These are phyloP conservation scores for Clonostachys rhizophaga DNA, from an alignment of 2,329 filamentous ascomycete species.

Conservation along the genomic window DNA sequence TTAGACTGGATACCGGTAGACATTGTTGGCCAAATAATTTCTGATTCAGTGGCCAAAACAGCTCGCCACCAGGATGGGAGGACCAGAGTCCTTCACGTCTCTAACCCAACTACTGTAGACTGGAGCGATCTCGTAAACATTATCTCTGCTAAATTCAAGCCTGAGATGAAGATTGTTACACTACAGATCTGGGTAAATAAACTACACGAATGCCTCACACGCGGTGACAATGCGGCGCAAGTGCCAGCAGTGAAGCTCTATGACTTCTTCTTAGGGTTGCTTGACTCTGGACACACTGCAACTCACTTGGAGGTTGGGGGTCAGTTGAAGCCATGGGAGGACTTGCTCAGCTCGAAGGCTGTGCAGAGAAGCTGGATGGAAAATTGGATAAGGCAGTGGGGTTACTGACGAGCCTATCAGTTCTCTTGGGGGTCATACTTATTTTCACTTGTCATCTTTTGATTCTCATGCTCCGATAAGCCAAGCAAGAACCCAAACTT, in stretches of 20 bases:
- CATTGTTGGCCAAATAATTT: constrained; percentile 34
- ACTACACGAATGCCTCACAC: constrained; percentile 33
- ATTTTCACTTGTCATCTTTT: too few relatives aligned
- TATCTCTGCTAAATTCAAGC: constrained; percentile 32
- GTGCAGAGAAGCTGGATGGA: constrained; percentile 37
- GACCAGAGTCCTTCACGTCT: constrained; percentile 37
- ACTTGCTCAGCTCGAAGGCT: constrained; percentile 30
- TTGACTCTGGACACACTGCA: constrained; percentile 16
- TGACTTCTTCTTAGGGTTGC: constrained; percentile 47
- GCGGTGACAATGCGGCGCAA: constrained; percentile 32
- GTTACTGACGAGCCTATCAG: constrained; percentile 8
- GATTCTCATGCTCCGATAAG: too few relatives aligned
- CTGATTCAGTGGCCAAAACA: constrained; percentile 17
- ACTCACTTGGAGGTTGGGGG: constrained; percentile 31
- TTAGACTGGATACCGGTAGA: constrained; percentile 54
- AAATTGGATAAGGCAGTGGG: constrained; percentile 44
- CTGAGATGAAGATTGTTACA: constrained; percentile 29
- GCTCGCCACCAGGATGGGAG: constrained; percentile 10
- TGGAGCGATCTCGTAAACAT: constrained; percentile 35
- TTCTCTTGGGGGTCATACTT: too few relatives aligned
- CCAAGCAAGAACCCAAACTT: too few relatives aligned
- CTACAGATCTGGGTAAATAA: constrained; percentile 38
- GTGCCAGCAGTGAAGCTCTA: constrained; percentile 44
- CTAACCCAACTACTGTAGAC: constrained; percentile 33
- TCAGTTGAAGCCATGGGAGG: constrained; percentile 31